Conservation (phyloP, 2,329 filamentous ascomycete species). For the Juglanconis sp. region DNA sequence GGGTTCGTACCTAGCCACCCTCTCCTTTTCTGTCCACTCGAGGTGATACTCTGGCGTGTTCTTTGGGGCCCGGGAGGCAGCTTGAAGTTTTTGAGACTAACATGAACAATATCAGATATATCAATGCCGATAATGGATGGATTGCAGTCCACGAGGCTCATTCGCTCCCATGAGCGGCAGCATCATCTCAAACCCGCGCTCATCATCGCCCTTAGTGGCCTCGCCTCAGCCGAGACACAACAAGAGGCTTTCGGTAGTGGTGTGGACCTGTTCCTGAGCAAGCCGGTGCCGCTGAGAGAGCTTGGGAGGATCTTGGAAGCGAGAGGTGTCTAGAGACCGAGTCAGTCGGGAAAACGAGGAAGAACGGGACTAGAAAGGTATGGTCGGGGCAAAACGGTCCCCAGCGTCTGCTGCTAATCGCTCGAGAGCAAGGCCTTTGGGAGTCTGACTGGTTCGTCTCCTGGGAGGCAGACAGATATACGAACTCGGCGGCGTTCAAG, state of each 20-base stretch:
- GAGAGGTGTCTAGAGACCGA: neutral
- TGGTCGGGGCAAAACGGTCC: no score
- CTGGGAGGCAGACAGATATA: no score
- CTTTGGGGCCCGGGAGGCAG: no score
- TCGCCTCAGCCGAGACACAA: slow-evolving; percentile 40
- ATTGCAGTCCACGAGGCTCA: slow-evolving; percentile 27
- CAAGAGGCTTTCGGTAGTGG: slow-evolving; percentile 44
- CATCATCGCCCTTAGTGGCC: slow-evolving; percentile 45
- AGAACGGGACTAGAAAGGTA: no score
- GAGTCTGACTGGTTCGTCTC: no score
- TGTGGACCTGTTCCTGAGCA: slow-evolving; percentile 45
- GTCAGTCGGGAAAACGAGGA: no score
- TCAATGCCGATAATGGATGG: slow-evolving; percentile 32
- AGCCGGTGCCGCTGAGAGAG: slow-evolving; percentile 39
- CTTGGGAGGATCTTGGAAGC: neutral
- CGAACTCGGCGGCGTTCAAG: no score
- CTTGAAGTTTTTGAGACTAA: neutral
- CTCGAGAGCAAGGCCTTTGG: no score
- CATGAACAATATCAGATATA: slow-evolving; percentile 19
- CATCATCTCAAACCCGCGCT: slow-evolving; percentile 29
- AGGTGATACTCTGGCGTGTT: neutral
- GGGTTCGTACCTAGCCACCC: slow-evolving; percentile 28
- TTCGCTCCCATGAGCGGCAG: slow-evolving; percentile 25
- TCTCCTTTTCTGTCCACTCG: neutral
- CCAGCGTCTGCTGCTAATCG: no score